Evolutionary conservation across 768 basidiomycete species (phyloP), one percentile per base, ranked within the genome.

Genomic region (Tulasnella sp.): DNA sequence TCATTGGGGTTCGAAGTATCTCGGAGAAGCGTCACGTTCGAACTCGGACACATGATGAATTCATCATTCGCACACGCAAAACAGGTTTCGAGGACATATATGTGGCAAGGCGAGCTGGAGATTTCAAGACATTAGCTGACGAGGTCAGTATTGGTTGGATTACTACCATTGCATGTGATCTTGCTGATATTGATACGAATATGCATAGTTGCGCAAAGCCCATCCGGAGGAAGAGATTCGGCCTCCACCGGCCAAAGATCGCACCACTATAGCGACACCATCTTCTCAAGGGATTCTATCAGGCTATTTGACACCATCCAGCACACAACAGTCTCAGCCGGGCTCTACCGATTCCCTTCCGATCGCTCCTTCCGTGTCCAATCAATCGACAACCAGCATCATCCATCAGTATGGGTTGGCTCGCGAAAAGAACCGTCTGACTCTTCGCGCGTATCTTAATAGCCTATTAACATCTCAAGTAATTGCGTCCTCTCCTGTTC

Each of bases 341-440:
- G 39, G 29, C 20, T 43, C 41, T 37, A 4, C 42, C 37, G 7
- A 25, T 35, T 20, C 33, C 39, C 8, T 44, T 13, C 29, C 56
- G 48, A 13, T 34, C 55, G 43, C 39, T 66, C 64, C 59, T 61
- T 62, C 56, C 61, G 62, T 15, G 39, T 63, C 20, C 54, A 63
- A 32, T 55, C 57, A 47, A 57, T 61, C 54, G 61, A 66, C 54
- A 59, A 61, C 40, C 20, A 50, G 50, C 13, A 48, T 39, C 28
- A 13, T 55, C 44, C 58, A 29, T 22, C 41, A 64, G 3, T 61
- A 63, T 3, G 77, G 78, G 29, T 72, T 93, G 19, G 72, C 88
- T 1, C 72, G 95, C 22, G 95, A 99, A 64, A 93, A 91, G 73
- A 99, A 99, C 60, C 72, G 95, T 12, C 70, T 99, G 3, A 98